A percentile compares a stretch with the other conserved stretches of the same genome.
phyloP scores from a whole-genome alignment of 2,329 filamentous ascomycete genomes.

The Cercospora nicotianae region DNA sequence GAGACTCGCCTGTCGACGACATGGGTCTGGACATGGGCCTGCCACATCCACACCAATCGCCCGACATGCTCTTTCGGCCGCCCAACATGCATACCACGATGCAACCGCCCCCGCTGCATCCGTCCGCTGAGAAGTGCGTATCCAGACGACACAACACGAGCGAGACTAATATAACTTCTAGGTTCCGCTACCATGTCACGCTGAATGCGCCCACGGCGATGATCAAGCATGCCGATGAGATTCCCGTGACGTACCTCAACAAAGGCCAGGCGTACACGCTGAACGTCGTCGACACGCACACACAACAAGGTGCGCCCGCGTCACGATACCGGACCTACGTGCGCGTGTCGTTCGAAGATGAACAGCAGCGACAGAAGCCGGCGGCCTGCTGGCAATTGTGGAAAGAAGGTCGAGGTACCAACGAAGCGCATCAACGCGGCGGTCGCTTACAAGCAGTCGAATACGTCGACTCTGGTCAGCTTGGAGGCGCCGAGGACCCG shows the following conservation, averaged over 20 bases:
- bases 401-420: constrained; percentile 96
- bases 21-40: constrained; percentile 56
- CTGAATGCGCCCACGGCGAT: constrained; percentile 94
- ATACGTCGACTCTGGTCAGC: constrained; percentile 70
- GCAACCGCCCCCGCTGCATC: constrained; percentile 39
- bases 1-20: constrained; percentile 65
- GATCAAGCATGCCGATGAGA: constrained; percentile 85
- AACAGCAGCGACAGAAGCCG: constrained; percentile 83
- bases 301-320: constrained; percentile 59
- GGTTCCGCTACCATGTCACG: constrained; percentile 85
- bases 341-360: constrained; percentile 95
- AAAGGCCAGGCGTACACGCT: constrained; percentile 94
- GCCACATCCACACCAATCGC: constrained; percentile 61
- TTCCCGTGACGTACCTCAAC: constrained; percentile 96
- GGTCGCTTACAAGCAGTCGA: constrained; percentile 93
- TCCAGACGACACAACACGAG: constrained; percentile 20
- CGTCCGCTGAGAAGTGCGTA: constrained; percentile 51
- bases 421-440: constrained; percentile 89
- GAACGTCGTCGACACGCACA: constrained; percentile 74
- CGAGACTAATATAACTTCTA: constrained; percentile 34
- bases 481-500: constrained; percentile 53
- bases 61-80: constrained; percentile 60
- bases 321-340: constrained; percentile 83
- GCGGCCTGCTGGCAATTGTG: constrained; percentile 84
- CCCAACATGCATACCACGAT: constrained; percentile 52